Evolutionary conservation across 2,329 filamentous ascomycete genomes (phyloP).

Genomic region (Penicillium decumbens): DNA sequence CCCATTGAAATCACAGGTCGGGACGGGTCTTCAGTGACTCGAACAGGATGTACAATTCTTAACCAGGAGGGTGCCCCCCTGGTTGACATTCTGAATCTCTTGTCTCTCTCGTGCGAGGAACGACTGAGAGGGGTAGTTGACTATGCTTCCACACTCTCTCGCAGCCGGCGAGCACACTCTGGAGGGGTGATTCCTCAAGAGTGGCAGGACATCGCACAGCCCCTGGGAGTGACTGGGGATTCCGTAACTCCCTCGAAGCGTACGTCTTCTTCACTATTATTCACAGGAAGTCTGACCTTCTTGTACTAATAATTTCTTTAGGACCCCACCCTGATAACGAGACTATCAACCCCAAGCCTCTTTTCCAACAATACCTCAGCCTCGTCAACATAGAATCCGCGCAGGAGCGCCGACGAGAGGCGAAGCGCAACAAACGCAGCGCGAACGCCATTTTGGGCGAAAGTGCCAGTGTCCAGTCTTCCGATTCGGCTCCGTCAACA

Average conservation of each 20-base stretch:
- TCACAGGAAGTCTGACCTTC: background rate
- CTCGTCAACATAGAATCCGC: conserved; percentile 63
- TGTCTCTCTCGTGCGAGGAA: conserved; percentile 80
- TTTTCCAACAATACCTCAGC: conserved; percentile 54
- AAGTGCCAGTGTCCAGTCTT: conserved; percentile 49
- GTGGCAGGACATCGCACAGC: conserved; percentile 65
- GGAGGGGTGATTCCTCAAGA: conserved; percentile 74
- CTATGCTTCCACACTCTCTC: conserved; percentile 67
- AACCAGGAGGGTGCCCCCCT: conserved; percentile 64
- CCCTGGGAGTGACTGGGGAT: conserved; percentile 32
- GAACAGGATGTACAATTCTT: conserved; percentile 65
- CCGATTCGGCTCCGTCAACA: conserved; percentile 54
- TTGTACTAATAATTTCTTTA: conserved; percentile 12
- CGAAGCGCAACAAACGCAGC: conserved; percentile 62
- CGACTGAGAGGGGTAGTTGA: conserved; percentile 70
- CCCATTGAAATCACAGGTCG: conserved; percentile 53
- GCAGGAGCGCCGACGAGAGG: conserved; percentile 66
- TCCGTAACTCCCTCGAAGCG: conserved; percentile 39
- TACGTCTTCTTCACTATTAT: conserved; percentile 23
- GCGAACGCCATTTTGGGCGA: conserved; percentile 51
- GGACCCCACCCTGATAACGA: conserved; percentile 38
- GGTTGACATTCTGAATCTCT: conserved; percentile 73
- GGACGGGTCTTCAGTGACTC: conserved; percentile 59
- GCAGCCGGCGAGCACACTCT: conserved; percentile 68
- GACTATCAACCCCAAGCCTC: conserved; percentile 41